These are phyloP conservation scores for Calonectria fujianensis DNA, from an alignment of 2,329 filamentous ascomycete species.

Conservation along the genomic window DNA sequence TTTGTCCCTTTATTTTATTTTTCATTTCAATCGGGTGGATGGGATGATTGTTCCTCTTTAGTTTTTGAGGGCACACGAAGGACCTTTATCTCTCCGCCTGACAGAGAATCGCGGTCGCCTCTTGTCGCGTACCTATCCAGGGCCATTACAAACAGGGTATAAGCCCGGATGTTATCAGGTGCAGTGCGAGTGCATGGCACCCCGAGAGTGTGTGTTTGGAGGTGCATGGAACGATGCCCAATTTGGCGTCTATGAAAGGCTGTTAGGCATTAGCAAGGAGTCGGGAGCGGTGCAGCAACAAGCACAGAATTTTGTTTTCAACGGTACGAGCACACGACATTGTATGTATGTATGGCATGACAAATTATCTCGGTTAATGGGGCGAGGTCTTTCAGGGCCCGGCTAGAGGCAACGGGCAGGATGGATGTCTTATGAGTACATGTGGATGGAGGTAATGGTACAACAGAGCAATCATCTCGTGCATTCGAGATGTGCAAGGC, in stretches of 20 bases:
- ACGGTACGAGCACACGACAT: constrained; percentile 1
- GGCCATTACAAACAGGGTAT: constrained; percentile 6
- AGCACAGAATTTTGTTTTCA: neutral
- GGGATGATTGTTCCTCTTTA: neutral
- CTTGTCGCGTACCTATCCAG: neutral
- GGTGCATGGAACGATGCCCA: neutral
- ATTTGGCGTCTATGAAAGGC: neutral
- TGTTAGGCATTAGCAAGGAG: neutral
- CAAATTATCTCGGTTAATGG: constrained; percentile 5
- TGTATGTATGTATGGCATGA: constrained; percentile 10
- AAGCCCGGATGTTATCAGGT: neutral
- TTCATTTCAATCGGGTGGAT: neutral
- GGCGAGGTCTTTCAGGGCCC: neutral
- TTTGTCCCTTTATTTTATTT: neutral
- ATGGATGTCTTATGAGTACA: neutral
- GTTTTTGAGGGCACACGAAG: neutral
- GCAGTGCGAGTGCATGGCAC: neutral
- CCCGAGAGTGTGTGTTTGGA: neutral
- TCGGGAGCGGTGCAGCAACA: neutral
- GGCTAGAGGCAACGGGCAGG: neutral
- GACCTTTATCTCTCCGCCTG: too few species aligned
- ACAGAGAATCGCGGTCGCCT: neutral
- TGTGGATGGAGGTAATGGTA: constrained; percentile 2
- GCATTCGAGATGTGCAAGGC: neutral
- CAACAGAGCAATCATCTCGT: neutral